Evolutionary conservation across 495 filamentous ascomycete species (phyloP).

Genomic region (Rhizodiscina lignyota): DNA sequence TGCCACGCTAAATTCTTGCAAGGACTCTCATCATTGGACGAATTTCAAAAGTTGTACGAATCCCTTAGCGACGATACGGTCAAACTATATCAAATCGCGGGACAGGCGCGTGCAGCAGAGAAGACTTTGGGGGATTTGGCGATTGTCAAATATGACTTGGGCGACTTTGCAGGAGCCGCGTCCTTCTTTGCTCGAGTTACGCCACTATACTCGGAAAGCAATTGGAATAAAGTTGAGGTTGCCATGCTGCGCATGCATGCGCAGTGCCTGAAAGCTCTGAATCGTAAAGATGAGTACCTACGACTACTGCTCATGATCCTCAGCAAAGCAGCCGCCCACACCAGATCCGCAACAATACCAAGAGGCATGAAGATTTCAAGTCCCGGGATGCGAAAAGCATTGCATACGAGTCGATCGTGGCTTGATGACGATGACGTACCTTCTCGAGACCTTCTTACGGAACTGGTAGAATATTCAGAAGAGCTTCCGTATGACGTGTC

Average conservation of each 20-base stretch:
- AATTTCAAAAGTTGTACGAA: conserved; percentile 12
- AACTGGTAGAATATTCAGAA: conserved; percentile 45
- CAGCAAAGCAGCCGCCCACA: conserved; percentile 48
- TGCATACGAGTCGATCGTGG: conserved; percentile 11
- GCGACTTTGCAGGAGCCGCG: conserved; percentile 58
- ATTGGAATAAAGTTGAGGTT: conserved; percentile 67
- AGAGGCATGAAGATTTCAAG: conserved; percentile 1
- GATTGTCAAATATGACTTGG: conserved; percentile 56
- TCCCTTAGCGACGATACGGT: conserved; percentile 27
- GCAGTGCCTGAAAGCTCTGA: conserved; percentile 61
- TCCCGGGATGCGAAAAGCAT: no score
- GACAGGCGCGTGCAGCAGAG: conserved; percentile 57
- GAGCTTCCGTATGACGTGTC: conserved; percentile 45
- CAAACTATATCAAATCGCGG: conserved; percentile 52
- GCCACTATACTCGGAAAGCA: conserved; percentile 62
- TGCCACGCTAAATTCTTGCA: not conserved
- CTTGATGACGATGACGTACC: conserved; percentile 37
- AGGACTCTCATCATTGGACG: not conserved
- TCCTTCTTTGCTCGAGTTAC: conserved; percentile 67
- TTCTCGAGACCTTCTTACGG: conserved; percentile 42
- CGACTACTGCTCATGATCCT: conserved; percentile 57
- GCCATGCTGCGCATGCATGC: conserved; percentile 76
- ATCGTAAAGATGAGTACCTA: conserved; percentile 64
- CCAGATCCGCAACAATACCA: conserved; percentile 22
- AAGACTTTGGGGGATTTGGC: conserved; percentile 73